A percentile compares a stretch with the other conserved stretches of the same genome.
Conservation (phyloP, 2,329 filamentous ascomycete species). For the Hymenoscyphus infarciens region DNA sequence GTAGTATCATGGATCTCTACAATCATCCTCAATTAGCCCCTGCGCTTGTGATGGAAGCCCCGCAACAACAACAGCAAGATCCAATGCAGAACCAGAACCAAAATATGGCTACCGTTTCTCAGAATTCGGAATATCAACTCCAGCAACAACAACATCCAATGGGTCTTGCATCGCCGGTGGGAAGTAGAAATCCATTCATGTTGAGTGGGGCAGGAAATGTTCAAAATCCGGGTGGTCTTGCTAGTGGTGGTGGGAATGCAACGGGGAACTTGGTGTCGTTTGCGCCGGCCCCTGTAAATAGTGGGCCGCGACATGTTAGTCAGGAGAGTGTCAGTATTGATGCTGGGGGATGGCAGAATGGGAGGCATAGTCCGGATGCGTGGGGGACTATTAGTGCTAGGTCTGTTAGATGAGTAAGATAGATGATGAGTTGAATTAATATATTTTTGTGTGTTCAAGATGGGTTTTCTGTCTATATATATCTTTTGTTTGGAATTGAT, state of each 20-base stretch:
- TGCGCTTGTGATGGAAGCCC: slow-evolving; percentile 20
- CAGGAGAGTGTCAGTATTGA: slow-evolving; percentile 62
- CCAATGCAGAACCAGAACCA: slow-evolving; percentile 20
- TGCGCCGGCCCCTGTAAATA: slow-evolving; percentile 20
- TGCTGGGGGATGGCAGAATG: slow-evolving; percentile 55
- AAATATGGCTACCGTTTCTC: slow-evolving; percentile 3
- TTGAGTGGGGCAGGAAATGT: slow-evolving; percentile 17
- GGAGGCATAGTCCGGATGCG: slow-evolving; percentile 74
- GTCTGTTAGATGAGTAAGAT: slow-evolving; percentile 29
- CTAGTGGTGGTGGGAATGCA: slow-evolving; percentile 21
- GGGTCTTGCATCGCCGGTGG: slow-evolving; percentile 23
- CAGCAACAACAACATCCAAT: slow-evolving; percentile 17
- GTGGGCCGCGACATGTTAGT: slow-evolving; percentile 48
- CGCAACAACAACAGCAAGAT: slow-evolving; percentile 23
- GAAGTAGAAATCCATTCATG: slow-evolving; percentile 36
- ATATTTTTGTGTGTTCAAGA: background rate
- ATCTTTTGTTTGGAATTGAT: background rate
- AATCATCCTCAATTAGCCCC: slow-evolving; percentile 43
- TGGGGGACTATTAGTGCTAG: slow-evolving; percentile 61
- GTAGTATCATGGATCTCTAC: slow-evolving; percentile 73
- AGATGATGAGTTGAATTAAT: background rate
- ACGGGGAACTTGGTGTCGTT: slow-evolving; percentile 25
- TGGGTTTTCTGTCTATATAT: background rate
- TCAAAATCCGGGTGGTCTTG: slow-evolving; percentile 23
- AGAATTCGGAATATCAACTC: slow-evolving; percentile 3